Evolutionary conservation across 2,329 filamentous ascomycete species (phyloP), one percentile per base, ranked within the genome.

Genomic region (Fusarium penzigii): DNA sequence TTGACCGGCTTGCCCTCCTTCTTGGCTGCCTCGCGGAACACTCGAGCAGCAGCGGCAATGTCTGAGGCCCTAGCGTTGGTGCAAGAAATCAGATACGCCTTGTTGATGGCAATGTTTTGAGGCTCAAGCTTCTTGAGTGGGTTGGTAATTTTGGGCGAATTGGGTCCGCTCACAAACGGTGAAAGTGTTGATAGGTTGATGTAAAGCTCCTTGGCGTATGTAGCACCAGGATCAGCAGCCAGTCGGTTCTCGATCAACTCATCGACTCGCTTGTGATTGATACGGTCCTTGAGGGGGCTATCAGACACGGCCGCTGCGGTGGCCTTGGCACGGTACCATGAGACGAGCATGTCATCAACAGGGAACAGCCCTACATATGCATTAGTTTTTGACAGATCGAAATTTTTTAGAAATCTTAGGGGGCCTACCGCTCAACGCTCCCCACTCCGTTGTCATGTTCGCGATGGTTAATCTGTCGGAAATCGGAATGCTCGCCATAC

Each of bases 361-460:
- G 92, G 92, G 72, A 96, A 97, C 6, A 67, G 38, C n/a, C 55
- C 56, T 25, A 25, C 7, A 25, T 25, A 25, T 41, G 14, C n/a
- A 29, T 16, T 11, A n/a, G 38, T 29, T 39, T 53, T 13, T 58
- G 41, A 29, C 12, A 46, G 17, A 16, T 38, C 20, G 11, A 39
- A 11, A 40, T 10, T 36, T 41, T n/a, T 39, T 12, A 29, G 13
- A 14, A 12, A n/a, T n/a, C n/a, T 16, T 11, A 20, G 9, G 7
- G 17, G 7, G n/a, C 17, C 44, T 39, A 48, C 62, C 60, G 39
- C 51, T 81, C 14, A 92, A 74, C 2, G 87, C 89, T 48, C 87
- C 87, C 87, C 87, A 92, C 66, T 94, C 90, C 0, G 87, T 90
- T 0, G 87, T 86, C 90, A 94, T 94, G 68, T 93, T 94, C 6